Conservation (phyloP, 345 rosid genomes). For the Eucalyptus fibrosa region DNA sequence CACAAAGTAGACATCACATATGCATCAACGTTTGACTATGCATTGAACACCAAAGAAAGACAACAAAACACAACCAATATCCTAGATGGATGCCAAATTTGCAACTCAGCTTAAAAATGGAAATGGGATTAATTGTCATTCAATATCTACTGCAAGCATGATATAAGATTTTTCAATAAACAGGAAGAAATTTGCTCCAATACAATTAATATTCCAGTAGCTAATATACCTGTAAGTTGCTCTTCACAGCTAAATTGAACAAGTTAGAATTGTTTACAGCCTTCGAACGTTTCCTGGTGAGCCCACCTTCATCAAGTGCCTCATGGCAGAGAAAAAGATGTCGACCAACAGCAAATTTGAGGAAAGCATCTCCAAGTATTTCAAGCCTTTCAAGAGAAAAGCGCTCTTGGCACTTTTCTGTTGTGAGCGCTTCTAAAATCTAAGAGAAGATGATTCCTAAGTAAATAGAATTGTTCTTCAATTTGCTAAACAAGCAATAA, state of each 20-base stretch:
- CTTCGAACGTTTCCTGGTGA: constrained; percentile 71
- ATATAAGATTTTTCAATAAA: background rate
- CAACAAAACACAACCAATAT: background rate
- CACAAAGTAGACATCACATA: background rate
- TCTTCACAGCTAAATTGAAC: constrained; percentile 46
- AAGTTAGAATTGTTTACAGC: constrained; percentile 68
- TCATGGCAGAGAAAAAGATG: constrained; percentile 66
- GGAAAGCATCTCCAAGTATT: constrained; percentile 84
- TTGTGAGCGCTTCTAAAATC: constrained; percentile 90
- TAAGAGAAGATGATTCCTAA: constrained; percentile 1
- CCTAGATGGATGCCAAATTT: background rate
- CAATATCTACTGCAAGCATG: background rate
- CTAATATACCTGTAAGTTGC: constrained; percentile 58
- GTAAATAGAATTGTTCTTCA: background rate
- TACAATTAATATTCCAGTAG: background rate
- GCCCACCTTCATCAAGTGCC: constrained; percentile 75
- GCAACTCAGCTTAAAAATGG: background rate
- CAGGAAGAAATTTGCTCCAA: background rate
- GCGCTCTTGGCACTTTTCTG: constrained; percentile 94
- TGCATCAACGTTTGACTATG: background rate
- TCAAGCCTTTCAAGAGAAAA: constrained; percentile 94
- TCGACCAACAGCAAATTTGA: constrained; percentile 77
- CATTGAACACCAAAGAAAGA: background rate
- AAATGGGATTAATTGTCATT: background rate
- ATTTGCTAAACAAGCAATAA: background rate